A percentile compares a stretch with the other conserved stretches of the same genome.
Conservation (phyloP, 2,329 filamentous ascomycete genomes). For the Fusarium newnesense region DNA sequence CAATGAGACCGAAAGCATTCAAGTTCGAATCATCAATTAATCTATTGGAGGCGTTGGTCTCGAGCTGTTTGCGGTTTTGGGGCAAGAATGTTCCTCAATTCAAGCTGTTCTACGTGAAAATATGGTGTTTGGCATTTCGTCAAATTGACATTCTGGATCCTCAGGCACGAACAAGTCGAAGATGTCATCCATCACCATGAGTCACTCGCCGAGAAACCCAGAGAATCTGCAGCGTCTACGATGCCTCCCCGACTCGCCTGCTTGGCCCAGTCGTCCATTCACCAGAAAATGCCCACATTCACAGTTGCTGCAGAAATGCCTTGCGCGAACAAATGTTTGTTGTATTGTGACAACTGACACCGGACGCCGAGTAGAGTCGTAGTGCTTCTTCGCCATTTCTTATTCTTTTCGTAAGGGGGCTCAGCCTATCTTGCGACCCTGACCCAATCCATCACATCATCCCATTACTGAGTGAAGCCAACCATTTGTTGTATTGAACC, state of each 20-base stretch:
- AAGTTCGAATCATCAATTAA: not conserved
- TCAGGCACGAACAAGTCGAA: slow-evolving; percentile 19
- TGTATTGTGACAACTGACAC: slow-evolving; percentile 56
- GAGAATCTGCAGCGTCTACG: slow-evolving; percentile 16
- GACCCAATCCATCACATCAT: slow-evolving; percentile 52
- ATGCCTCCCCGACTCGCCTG: not conserved
- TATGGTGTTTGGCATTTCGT: not conserved
- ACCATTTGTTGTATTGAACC: slow-evolving; percentile 46
- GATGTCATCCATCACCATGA: slow-evolving; percentile 35
- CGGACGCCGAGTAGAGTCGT: slow-evolving; percentile 53
- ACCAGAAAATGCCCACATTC: slow-evolving; percentile 18
- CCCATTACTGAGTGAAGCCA: slow-evolving; percentile 47
- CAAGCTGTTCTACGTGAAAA: not conserved
- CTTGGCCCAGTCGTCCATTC: not conserved
- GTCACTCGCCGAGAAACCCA: slow-evolving; percentile 35
- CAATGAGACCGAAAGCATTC: not conserved
- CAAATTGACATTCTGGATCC: not conserved
- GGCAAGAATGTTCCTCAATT: not conserved
- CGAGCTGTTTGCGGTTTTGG: not conserved
- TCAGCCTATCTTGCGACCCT: slow-evolving; percentile 51
- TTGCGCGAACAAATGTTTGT: slow-evolving; percentile 49
- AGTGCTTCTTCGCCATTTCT: slow-evolving; percentile 51
- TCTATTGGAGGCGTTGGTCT: not conserved
- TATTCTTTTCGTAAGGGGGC: slow-evolving; percentile 43
- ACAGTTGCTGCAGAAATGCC: slow-evolving; percentile 12